Conservation (phyloP, 2,329 filamentous ascomycete species). For the Colletotrichum navitas region DNA sequence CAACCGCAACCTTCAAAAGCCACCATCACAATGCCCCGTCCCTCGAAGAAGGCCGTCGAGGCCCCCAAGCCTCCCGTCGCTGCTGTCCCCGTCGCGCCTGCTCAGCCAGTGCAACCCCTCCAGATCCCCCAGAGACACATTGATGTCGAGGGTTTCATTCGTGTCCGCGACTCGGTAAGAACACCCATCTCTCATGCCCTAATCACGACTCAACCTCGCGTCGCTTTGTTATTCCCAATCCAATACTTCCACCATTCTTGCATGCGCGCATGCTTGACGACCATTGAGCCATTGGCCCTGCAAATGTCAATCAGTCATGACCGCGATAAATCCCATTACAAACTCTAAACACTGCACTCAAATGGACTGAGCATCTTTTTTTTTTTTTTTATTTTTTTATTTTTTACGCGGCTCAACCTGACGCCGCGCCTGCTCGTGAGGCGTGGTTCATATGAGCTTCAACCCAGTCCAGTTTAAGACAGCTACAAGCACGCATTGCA, state of each 20-base stretch:
- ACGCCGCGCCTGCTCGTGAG: constrained; percentile 45
- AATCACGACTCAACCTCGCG: not conserved
- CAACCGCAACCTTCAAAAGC: constrained; percentile 43
- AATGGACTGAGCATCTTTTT: constrained; percentile 9
- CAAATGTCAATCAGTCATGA: not conserved
- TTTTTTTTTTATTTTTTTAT: no score
- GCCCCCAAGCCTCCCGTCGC: constrained; percentile 53
- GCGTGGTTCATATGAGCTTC: constrained; percentile 30
- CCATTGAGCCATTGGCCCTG: not conserved
- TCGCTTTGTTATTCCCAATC: not conserved
- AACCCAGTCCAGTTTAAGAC: not conserved
- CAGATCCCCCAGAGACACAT: constrained; percentile 55
- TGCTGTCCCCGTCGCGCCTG: constrained; percentile 50
- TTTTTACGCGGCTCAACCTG: constrained; percentile 16
- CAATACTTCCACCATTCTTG: not conserved
- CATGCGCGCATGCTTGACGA: not conserved
- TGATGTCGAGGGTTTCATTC: constrained; percentile 81
- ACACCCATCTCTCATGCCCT: constrained; percentile 14
- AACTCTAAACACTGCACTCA: not conserved
- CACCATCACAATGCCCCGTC: constrained; percentile 58
- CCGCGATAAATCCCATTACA: not conserved
- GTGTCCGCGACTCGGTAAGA: constrained; percentile 85
- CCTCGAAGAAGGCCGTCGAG: constrained; percentile 58
- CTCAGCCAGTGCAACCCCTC: constrained; percentile 48
- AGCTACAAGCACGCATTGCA: not conserved